These are phyloP conservation scores for Suillus decipiens DNA, from an alignment of 768 basidiomycete genomes.

Conservation along the genomic window DNA sequence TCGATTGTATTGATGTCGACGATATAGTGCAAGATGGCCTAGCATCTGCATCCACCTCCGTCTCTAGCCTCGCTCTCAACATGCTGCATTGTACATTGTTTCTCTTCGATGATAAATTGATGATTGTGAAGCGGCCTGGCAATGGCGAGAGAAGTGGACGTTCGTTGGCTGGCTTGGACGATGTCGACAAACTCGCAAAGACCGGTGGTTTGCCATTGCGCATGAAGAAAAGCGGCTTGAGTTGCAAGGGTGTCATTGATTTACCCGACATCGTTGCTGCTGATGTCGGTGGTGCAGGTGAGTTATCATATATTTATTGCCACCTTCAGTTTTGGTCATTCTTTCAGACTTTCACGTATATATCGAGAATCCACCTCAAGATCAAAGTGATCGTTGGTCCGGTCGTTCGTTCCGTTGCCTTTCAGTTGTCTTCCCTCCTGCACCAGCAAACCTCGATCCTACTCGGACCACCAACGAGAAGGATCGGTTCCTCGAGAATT, in stretches of 20 bases:
- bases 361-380: conserved; percentile 79
- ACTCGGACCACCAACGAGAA: conserved; percentile 66
- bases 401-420: conserved; percentile 82
- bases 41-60: conserved; percentile 41
- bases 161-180: conserved; percentile 72
- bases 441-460: conserved; percentile 66
- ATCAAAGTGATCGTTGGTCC: conserved; percentile 85
- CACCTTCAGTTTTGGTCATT: not conserved
- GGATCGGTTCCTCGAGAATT: conserved; percentile 79
- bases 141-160: conserved; percentile 77
- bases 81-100: conserved; percentile 85
- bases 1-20: conserved; percentile 93
- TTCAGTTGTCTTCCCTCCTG: conserved; percentile 76
- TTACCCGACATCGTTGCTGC: conserved; percentile 81
- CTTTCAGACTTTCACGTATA: conserved; percentile 81
- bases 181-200: conserved; percentile 72
- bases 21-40: conserved; percentile 61
- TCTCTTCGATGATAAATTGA: conserved; percentile 91
- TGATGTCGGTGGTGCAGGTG: conserved; percentile 85
- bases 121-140: conserved; percentile 84
- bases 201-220: conserved; percentile 59
- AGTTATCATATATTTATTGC: conserved; percentile 23
- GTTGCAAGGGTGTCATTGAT: conserved; percentile 83
- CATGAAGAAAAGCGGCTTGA: conserved; percentile 79
- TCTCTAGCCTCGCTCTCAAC: conserved; percentile 42